A percentile compares a stretch with the other conserved stretches of the same genome.
Conservation (phyloP, 305 asterid genomes). For the Stenogyne calaminthoides region DNA sequence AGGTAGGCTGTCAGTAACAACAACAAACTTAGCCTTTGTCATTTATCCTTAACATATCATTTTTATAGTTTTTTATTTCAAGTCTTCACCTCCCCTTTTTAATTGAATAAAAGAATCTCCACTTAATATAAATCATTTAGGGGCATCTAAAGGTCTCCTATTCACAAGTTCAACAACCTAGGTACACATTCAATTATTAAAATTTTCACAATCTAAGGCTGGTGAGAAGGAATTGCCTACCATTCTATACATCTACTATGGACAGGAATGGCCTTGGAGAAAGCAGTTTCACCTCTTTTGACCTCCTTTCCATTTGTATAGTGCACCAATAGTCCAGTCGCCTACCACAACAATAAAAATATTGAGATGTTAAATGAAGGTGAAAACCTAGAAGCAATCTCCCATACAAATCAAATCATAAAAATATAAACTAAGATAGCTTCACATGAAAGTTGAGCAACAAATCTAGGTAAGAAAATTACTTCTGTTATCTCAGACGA, state of each 20-base stretch:
- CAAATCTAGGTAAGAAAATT: constrained; percentile 35
- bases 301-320: constrained; percentile 79
- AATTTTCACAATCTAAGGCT: background rate
- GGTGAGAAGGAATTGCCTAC: constrained; percentile 41
- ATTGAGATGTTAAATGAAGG: background rate
- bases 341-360: constrained; percentile 47
- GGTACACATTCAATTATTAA: background rate
- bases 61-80: background rate
- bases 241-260: constrained; percentile 90
- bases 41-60: background rate
- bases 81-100: background rate
- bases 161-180: background rate
- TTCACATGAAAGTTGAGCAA: background rate
- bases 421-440: background rate
- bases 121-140: background rate
- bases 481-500: constrained; percentile 69
- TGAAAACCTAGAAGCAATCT: background rate
- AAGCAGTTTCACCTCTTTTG: constrained; percentile 36
- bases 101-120: background rate
- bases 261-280: constrained; percentile 58
- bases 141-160: background rate
- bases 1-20: background rate
- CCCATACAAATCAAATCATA: background rate
- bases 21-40: no score
- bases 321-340: constrained; percentile 65